These are phyloP conservation scores for Fusarium sacchari DNA, from an alignment of 2,329 filamentous ascomycete genomes.

Conservation along the genomic window DNA sequence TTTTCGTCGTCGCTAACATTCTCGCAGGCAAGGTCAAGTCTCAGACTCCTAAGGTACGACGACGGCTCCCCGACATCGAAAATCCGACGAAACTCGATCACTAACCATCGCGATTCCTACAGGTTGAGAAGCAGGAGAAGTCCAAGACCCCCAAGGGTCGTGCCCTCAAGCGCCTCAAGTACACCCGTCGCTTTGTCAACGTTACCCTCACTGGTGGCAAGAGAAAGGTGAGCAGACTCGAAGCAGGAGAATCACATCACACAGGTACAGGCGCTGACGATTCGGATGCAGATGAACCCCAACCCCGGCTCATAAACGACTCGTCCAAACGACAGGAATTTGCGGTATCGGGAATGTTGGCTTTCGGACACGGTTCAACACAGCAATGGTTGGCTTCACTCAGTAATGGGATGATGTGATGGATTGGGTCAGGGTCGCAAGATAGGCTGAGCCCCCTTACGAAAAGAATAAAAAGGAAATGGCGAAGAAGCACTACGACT, in stretches of 20 bases:
- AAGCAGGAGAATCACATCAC: background rate
- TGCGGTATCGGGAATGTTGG: slow-evolving; percentile 45
- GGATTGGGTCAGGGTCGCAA: slow-evolving; percentile 50
- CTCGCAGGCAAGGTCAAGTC: slow-evolving; percentile 97
- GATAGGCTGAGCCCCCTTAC: slow-evolving; percentile 50
- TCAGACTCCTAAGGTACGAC: slow-evolving; percentile 87
- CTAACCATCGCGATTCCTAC: slow-evolving; percentile 44
- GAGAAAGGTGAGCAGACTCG: slow-evolving; percentile 79
- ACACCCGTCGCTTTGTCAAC: slow-evolving; percentile 98
- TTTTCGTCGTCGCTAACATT: slow-evolving; percentile 55
- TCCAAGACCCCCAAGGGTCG: slow-evolving; percentile 96
- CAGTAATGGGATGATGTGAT: slow-evolving; percentile 50
- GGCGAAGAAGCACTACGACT: slow-evolving; percentile 53
- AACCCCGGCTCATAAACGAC: slow-evolving; percentile 76
- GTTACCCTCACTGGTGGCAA: slow-evolving; percentile 97
- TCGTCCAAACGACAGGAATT: slow-evolving; percentile 37
- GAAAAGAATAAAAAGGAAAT: slow-evolving; percentile 39
- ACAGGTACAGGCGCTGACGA: slow-evolving; percentile 38
- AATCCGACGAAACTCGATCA: slow-evolving; percentile 43
- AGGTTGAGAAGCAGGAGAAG: slow-evolving; percentile 95
- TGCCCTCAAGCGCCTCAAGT: slow-evolving; percentile 95
- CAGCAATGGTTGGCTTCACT: slow-evolving; percentile 46
- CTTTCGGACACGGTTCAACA: slow-evolving; percentile 45
- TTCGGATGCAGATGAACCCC: slow-evolving; percentile 80
- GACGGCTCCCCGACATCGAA: slow-evolving; percentile 36